Conservation (phyloP, 345 rosid species). For the Aquilaria yunnanensis region DNA sequence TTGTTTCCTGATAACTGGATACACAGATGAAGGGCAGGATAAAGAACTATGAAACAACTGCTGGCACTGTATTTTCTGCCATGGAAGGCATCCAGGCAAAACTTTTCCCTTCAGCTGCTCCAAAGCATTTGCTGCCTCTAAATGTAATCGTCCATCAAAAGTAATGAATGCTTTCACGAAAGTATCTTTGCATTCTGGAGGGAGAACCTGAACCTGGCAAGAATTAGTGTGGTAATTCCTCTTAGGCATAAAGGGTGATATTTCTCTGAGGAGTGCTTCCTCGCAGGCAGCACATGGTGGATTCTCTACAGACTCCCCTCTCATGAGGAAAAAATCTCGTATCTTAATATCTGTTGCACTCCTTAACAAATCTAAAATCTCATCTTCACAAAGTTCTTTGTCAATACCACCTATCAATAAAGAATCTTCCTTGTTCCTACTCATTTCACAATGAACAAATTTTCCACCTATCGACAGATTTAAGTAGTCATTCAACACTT, state of each 20-base stretch:
- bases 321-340: slow-evolving; percentile 43
- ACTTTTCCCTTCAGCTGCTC: slow-evolving; percentile 71
- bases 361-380: slow-evolving; percentile 47
- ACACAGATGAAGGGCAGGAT: slow-evolving; percentile 58
- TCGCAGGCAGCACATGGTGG: slow-evolving; percentile 45
- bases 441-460: slow-evolving; percentile 27
- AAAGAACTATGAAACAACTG: slow-evolving; percentile 71
- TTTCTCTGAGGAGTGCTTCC: slow-evolving; percentile 47
- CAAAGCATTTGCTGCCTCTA: slow-evolving; percentile 95
- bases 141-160: slow-evolving; percentile 77
- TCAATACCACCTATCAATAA: slow-evolving; percentile 45
- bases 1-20: slow-evolving; percentile 51
- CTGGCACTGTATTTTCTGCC: slow-evolving; percentile 85
- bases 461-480: slow-evolving; percentile 43
- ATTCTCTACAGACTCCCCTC: slow-evolving; percentile 42
- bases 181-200: slow-evolving; percentile 42
- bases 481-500: slow-evolving; percentile 33
- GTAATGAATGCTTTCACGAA: slow-evolving; percentile 49
- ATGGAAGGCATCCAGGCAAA: slow-evolving; percentile 53
- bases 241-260: slow-evolving; percentile 55
- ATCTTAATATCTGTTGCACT: slow-evolving; percentile 43
- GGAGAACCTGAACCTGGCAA: slow-evolving; percentile 52
- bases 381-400: slow-evolving; percentile 58
- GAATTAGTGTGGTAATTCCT: slow-evolving; percentile 36
- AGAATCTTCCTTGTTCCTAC: slow-evolving; percentile 26